These are phyloP conservation scores for Mortierella sp. DNA, from an alignment of 371 early-diverging fungal species.

Conservation along the genomic window DNA sequence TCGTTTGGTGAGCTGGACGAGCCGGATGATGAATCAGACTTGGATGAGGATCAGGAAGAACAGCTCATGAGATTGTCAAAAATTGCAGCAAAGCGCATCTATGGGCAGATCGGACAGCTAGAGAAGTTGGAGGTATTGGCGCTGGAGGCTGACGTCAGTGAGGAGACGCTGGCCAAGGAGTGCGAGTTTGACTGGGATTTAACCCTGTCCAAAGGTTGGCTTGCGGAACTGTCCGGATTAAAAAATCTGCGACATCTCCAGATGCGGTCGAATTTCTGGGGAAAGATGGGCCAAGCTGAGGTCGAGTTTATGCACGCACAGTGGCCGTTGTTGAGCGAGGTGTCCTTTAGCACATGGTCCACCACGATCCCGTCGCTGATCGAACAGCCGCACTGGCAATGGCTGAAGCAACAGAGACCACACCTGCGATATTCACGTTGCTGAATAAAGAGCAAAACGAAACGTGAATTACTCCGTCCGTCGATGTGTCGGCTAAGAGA, in stretches of 20 bases:
- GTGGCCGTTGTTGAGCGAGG: neutral
- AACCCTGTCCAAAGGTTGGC: neutral
- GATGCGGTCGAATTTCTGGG: neutral
- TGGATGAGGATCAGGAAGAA: too few relatives aligned
- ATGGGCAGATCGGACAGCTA: neutral
- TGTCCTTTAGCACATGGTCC: neutral
- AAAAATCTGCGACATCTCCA: neutral
- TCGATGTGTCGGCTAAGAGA: too few relatives aligned
- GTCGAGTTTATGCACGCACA: slow-evolving; percentile 8
- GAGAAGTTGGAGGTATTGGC: neutral
- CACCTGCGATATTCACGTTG: too few relatives aligned
- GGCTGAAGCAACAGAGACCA: neutral
- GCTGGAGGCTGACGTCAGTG: neutral
- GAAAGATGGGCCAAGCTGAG: neutral
- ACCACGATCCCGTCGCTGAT: neutral
- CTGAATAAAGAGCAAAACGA: too few relatives aligned
- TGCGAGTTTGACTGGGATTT: neutral
- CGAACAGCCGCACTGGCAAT: neutral
- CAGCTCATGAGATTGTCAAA: neutral
- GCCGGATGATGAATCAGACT: neutral
- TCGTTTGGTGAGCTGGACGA: too few relatives aligned
- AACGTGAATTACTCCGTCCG: too few relatives aligned
- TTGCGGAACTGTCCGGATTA: neutral
- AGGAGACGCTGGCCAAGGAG: neutral
- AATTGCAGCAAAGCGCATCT: neutral